Evolutionary conservation across 768 basidiomycete species (phyloP).

Genomic region (Porpolomopsis calyptriformis): DNA sequence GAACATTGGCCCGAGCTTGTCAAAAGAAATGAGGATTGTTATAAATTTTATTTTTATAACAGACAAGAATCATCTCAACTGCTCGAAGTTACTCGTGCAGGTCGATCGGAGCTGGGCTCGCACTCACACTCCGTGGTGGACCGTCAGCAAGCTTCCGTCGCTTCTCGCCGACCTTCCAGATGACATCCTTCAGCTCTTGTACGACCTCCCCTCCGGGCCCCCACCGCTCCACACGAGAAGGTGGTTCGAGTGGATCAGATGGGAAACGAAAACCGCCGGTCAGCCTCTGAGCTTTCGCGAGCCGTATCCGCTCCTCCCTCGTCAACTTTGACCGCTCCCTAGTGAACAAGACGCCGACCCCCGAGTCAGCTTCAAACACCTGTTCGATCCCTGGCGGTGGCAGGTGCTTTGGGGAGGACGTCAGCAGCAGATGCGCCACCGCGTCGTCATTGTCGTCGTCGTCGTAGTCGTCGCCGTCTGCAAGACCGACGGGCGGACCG

Average conservation of each 20-base stretch:
- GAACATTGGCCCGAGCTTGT: neutral
- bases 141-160: constrained; percentile 19
- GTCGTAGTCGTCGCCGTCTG: constrained; percentile 18
- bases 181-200: constrained; percentile 76
- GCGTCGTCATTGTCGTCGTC: constrained; percentile 39
- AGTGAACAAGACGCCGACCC: constrained; percentile 27
- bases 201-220: constrained; percentile 74
- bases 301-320: constrained; percentile 64
- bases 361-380: constrained; percentile 68
- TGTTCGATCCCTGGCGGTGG: constrained; percentile 66
- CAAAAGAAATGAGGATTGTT: neutral
- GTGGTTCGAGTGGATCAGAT: constrained; percentile 10
- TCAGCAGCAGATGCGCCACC: constrained; percentile 41
- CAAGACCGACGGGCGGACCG: constrained; percentile 13
- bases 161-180: constrained; percentile 74
- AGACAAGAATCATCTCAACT: too few relatives aligned
- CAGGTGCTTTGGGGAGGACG: constrained; percentile 41
- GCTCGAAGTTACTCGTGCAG: too few relatives aligned
- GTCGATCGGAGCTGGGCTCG: too few relatives aligned
- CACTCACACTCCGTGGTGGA: too few relatives aligned
- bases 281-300: constrained; percentile 45
- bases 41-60: too few relatives aligned
- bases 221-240: constrained; percentile 37
- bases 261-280: constrained; percentile 20
- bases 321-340: constrained; percentile 58